Percentiles rank a stretch among this genome's conserved stretches.
phyloP scores from a whole-genome alignment of 1,284 basidiomycete species.

The Ganoderma lucidum region DNA sequence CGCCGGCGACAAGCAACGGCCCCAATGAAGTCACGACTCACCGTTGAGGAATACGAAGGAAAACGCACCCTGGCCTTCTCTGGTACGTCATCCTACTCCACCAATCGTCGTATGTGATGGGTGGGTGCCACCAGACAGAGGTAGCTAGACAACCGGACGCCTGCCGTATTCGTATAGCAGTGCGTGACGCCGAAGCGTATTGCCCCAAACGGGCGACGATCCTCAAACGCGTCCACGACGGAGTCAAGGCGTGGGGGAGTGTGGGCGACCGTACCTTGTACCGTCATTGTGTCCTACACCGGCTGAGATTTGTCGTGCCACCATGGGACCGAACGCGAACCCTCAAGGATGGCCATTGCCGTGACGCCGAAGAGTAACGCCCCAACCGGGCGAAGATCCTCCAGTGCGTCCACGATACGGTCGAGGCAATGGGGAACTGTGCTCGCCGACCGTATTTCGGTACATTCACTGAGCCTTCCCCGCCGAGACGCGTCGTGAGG shows the following conservation, averaged over 20 bases:
- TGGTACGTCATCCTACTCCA: background rate
- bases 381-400: background rate
- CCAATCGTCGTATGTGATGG: background rate
- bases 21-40: background rate
- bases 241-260: background rate
- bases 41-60: background rate
- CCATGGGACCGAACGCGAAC: background rate
- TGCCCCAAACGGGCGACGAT: constrained; percentile 11
- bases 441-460: background rate
- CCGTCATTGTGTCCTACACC: background rate
- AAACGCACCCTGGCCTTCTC: background rate
- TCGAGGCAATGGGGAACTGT: background rate
- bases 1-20: background rate
- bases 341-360: background rate
- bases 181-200: constrained; percentile 9
- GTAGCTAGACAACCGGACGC: background rate
- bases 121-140: background rate
- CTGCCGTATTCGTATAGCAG: background rate
- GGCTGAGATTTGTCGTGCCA: constrained; percentile 4
- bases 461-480: background rate
- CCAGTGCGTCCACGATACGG: background rate
- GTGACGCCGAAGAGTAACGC: constrained; percentile 3
- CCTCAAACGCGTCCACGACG: constrained; percentile 8
- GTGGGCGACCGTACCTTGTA: constrained; percentile 3
- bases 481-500: background rate